Percentiles rank a stretch among this genome's conserved stretches.
phyloP scores from a whole-genome alignment of 257 asterid species.

The Capsicum rhomboideum region DNA sequence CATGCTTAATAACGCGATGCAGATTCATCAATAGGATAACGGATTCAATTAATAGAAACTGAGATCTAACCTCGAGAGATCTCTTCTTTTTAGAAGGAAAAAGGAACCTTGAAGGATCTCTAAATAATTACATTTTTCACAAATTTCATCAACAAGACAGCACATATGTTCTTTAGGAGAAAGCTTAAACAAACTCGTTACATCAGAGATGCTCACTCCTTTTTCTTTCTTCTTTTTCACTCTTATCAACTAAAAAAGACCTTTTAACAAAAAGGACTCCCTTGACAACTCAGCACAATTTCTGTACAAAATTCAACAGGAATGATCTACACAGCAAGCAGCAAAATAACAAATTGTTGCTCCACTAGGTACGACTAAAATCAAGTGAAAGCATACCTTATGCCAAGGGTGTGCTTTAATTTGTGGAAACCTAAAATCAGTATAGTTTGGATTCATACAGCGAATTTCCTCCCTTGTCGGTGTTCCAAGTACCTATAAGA shows the following conservation, averaged over 20 bases:
- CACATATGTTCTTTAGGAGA: background rate
- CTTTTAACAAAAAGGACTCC: background rate
- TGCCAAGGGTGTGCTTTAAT: conserved; percentile 97
- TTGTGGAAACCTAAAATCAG: conserved; percentile 91
- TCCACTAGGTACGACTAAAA: background rate
- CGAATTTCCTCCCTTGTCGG: conserved; percentile 96
- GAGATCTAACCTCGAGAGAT: background rate
- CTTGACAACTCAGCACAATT: background rate
- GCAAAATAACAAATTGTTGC: background rate
- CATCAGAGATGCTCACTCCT: background rate
- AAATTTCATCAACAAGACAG: background rate
- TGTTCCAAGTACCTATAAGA: conserved; percentile 84
- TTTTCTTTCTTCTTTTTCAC: background rate
- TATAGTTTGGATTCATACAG: conserved; percentile 91
- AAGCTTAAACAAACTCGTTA: background rate
- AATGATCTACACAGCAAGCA: background rate
- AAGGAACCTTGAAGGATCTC: background rate
- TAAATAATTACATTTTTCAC: background rate
- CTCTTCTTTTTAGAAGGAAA: background rate
- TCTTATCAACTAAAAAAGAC: background rate
- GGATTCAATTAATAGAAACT: background rate
- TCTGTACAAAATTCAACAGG: background rate
- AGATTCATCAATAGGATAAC: background rate
- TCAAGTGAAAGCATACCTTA: conserved; percentile 41
- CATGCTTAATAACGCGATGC: background rate